These are phyloP conservation scores for Calonectria fujianensis DNA, from an alignment of 2,329 filamentous ascomycete genomes.

Conservation along the genomic window DNA sequence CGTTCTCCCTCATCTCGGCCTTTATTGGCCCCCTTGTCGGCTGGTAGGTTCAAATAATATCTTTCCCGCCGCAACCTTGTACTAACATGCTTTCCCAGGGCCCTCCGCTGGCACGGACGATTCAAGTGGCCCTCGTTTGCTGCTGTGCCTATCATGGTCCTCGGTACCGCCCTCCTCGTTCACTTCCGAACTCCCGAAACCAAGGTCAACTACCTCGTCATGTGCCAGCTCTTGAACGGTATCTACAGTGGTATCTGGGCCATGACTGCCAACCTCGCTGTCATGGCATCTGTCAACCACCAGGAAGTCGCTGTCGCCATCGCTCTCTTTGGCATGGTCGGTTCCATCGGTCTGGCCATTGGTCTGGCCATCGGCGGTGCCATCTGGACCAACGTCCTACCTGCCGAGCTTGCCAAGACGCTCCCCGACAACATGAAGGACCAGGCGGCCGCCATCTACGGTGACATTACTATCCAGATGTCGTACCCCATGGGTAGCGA, in stretches of 20 bases:
- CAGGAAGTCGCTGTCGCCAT: slow-evolving; percentile 74
- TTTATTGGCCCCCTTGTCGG: slow-evolving; percentile 69
- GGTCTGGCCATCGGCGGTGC: slow-evolving; percentile 76
- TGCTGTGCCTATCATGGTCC: slow-evolving; percentile 72
- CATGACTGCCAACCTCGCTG: slow-evolving; percentile 71
- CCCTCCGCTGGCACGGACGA: slow-evolving; percentile 68
- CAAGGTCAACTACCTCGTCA: slow-evolving; percentile 67
- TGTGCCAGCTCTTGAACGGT: slow-evolving; percentile 71
- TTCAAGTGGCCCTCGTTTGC: slow-evolving; percentile 71
- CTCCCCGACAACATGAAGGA: slow-evolving; percentile 65
- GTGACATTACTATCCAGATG: slow-evolving; percentile 71
- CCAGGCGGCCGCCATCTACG: slow-evolving; percentile 62
- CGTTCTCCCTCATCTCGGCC: slow-evolving; percentile 68
- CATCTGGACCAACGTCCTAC: slow-evolving; percentile 75
- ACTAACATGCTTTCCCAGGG: slow-evolving; percentile 45
- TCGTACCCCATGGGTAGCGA: slow-evolving; percentile 68
- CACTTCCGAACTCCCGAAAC: slow-evolving; percentile 59
- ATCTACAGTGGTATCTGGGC: slow-evolving; percentile 64
- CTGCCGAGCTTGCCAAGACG: slow-evolving; percentile 61
- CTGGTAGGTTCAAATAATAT: slow-evolving; percentile 41
- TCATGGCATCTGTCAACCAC: slow-evolving; percentile 73
- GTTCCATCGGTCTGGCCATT: slow-evolving; percentile 74
- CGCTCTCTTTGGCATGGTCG: slow-evolving; percentile 74
- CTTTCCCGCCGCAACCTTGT: background rate
- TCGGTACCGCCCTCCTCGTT: slow-evolving; percentile 67